These are phyloP conservation scores for Candida oleophila DNA, from an alignment of 805 yeast species.

Conservation along the genomic window DNA sequence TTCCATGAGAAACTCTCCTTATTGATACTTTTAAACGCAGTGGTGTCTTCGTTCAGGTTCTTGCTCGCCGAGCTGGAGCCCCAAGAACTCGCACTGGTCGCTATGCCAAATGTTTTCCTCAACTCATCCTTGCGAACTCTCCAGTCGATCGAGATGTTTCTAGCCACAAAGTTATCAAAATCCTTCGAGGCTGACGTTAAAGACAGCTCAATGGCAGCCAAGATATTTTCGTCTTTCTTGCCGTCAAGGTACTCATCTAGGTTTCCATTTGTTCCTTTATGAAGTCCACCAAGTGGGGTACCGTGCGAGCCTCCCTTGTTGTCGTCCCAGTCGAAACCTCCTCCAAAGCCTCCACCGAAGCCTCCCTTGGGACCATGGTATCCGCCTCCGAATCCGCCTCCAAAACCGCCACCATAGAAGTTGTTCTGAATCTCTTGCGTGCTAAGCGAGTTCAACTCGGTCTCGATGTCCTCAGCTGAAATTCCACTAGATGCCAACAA, in stretches of 20 bases:
- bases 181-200: slow-evolving; percentile 73
- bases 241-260: slow-evolving; percentile 62
- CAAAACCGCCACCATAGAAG: slow-evolving; percentile 7
- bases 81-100: slow-evolving; percentile 2
- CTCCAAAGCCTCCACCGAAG: neutral
- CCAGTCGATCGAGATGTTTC: slow-evolving; percentile 83
- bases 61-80: slow-evolving; percentile 12
- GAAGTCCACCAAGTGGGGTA: neutral
- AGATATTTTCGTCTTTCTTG: slow-evolving; percentile 79
- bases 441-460: slow-evolving; percentile 40
- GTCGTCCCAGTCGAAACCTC: slow-evolving; percentile 14
- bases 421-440: slow-evolving; percentile 21
- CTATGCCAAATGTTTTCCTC: slow-evolving; percentile 66
- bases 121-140: slow-evolving; percentile 71
- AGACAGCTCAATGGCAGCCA: slow-evolving; percentile 80
- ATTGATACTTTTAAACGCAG: neutral
- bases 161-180: slow-evolving; percentile 74
- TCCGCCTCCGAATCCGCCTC: slow-evolving; percentile 3
- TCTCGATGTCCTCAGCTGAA: slow-evolving; percentile 78
- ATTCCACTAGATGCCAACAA: slow-evolving; percentile 86
- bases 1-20: slow-evolving; percentile 1
- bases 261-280: slow-evolving; percentile 17
- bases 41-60: slow-evolving; percentile 8
- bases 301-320: slow-evolving; percentile 2
- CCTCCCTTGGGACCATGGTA: neutral